These are phyloP conservation scores for Cucurbitaria berberidis DNA, from an alignment of 2,329 filamentous ascomycete genomes.

Conservation along the genomic window DNA sequence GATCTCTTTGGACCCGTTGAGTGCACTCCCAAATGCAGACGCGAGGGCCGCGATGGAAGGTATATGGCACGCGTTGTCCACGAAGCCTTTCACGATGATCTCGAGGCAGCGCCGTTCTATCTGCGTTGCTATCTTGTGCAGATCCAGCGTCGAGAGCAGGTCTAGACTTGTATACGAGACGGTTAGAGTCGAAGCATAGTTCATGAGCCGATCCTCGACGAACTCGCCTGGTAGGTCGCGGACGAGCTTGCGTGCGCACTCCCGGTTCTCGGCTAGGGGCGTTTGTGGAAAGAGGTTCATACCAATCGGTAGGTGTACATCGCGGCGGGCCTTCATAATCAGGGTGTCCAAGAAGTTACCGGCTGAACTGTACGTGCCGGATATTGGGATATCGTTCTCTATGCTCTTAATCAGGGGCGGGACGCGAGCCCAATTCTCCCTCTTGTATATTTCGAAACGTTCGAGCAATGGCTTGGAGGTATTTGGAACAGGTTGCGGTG, in stretches of 20 bases:
- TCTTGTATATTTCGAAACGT: background rate
- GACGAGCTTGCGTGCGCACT: constrained; percentile 7
- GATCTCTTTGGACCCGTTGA: constrained; percentile 12
- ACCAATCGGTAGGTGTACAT: constrained; percentile 11
- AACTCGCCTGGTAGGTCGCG: constrained; percentile 1
- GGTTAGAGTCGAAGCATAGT: constrained; percentile 3
- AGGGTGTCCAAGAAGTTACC: constrained; percentile 3
- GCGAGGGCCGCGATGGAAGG: constrained; percentile 8
- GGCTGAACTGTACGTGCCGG: background rate
- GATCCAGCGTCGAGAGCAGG: background rate
- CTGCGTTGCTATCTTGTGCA: background rate
- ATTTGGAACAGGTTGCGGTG: background rate
- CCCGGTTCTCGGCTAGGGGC: constrained; percentile 1
- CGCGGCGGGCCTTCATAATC: constrained; percentile 4
- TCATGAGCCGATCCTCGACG: constrained; percentile 1
- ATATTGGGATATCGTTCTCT: constrained; percentile 3
- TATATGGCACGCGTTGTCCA: constrained; percentile 6
- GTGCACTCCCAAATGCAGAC: constrained; percentile 5
- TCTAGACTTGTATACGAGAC: background rate
- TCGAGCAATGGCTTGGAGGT: background rate
- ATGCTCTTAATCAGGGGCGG: constrained; percentile 1
- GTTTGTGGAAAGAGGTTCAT: constrained; percentile 8
- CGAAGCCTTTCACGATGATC: constrained; percentile 4
- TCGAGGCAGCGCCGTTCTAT: constrained; percentile 2
- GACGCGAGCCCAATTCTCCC: constrained; percentile 2